Conservation (phyloP, 441 rosid genomes). For the Rhodomyrtus psidioides region DNA sequence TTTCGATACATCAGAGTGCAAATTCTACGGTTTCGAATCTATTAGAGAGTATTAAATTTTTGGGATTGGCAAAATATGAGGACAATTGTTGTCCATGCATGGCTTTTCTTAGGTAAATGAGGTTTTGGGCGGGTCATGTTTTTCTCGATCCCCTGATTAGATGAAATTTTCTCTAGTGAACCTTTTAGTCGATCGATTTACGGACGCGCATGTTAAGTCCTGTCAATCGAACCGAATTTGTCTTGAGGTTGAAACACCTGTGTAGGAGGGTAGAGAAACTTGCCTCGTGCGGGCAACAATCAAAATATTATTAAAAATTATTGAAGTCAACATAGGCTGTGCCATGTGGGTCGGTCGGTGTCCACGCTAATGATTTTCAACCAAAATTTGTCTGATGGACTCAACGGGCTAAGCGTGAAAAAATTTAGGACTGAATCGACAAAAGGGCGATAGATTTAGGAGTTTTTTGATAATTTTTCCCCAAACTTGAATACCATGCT, state of each 20-base stretch:
- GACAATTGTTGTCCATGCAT: not conserved
- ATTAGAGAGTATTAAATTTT: too few relatives aligned
- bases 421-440: too few relatives aligned
- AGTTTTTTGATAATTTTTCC: too few relatives aligned
- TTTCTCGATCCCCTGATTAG: not conserved
- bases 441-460: too few relatives aligned
- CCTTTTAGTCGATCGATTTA: not conserved
- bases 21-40: not conserved
- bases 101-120: not conserved
- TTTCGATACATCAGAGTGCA: not conserved
- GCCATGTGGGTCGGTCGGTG: too few relatives aligned
- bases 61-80: not conserved
- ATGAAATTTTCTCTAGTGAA: not conserved
- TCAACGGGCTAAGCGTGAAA: too few relatives aligned
- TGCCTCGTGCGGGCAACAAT: not conserved
- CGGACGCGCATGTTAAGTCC: not conserved
- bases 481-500: not conserved
- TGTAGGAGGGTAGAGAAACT: too few relatives aligned
- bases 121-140: not conserved
- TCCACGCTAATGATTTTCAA: too few relatives aligned
- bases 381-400: too few relatives aligned
- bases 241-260: not conserved
- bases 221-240: not conserved
- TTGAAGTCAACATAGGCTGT: too few relatives aligned
- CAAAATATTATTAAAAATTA: too few relatives aligned